Percentiles rank a stretch among this genome's conserved stretches.
Evolutionary conservation across 2,329 filamentous ascomycete genomes (phyloP).

Genomic region (Colletotrichum sp.): DNA sequence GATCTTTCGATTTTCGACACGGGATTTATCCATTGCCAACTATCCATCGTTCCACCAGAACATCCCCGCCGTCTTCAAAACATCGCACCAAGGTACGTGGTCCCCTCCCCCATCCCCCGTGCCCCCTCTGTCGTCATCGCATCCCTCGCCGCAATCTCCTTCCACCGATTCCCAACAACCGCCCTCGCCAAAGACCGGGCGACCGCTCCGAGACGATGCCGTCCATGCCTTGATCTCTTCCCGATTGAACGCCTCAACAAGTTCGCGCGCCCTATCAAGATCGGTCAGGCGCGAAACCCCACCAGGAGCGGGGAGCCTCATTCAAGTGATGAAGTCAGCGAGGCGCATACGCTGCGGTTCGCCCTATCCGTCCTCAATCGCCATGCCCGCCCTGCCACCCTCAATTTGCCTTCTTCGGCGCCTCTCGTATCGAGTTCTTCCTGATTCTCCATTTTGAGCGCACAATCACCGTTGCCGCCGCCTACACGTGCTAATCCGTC

Average conservation of each 20-base stretch:
- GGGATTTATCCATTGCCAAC: slow-evolving; percentile 4
- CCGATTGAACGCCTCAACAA: slow-evolving; percentile 15
- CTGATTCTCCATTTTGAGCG: not conserved
- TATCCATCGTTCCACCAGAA: slow-evolving; percentile 18
- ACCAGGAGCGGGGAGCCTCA: slow-evolving; percentile 21
- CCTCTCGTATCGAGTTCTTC: not conserved
- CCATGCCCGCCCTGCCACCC: not conserved
- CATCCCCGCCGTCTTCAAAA: slow-evolving; percentile 19
- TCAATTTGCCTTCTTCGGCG: not conserved
- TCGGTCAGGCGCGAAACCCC: slow-evolving; percentile 22
- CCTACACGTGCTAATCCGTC: slow-evolving; percentile 12
- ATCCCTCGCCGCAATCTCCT: slow-evolving; percentile 26
- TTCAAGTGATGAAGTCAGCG: slow-evolving; percentile 22
- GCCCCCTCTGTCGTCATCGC: slow-evolving; percentile 47
- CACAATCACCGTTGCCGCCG: not conserved
- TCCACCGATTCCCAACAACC: slow-evolving; percentile 18
- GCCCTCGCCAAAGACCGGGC: not conserved
- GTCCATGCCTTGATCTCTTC: not conserved
- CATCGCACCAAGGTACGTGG: slow-evolving; percentile 25
- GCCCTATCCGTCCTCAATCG: not conserved
- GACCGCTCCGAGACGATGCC: slow-evolving; percentile 2
- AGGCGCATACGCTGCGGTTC: slow-evolving; percentile 20
- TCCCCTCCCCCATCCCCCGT: slow-evolving; percentile 25
- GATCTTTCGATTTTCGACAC: slow-evolving; percentile 9
- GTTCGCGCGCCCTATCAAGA: slow-evolving; percentile 12